Evolutionary conservation across 2,329 filamentous ascomycete species (phyloP), one percentile per base, ranked within the genome.

Genomic region (Capronia epimyces): DNA sequence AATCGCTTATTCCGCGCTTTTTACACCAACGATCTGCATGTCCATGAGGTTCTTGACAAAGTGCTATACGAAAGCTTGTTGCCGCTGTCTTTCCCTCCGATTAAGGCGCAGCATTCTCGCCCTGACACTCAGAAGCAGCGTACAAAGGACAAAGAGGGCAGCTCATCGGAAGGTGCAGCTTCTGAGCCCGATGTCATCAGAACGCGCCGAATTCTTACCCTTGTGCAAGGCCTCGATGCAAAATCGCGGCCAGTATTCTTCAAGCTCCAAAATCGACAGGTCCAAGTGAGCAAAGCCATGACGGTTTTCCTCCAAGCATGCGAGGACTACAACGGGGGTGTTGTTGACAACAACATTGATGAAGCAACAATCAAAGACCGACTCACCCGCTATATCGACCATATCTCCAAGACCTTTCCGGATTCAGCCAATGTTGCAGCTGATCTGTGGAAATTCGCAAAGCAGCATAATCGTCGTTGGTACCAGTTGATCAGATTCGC

Each of bases 401-500:
- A 84, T 64, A 73, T 95, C 36, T 78, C 83, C 3, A 81, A 82
- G 56, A 84, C 84, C 49, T 81, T 95, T 46, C 87, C 90, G 0
- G 91, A 98, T 60, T 71, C 82, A 0, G 66, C 79, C 46, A 82
- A 85, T 59, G 84, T 87, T 15, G 80, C 79, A 27, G 79, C 82
- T 13, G 89, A 97, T 67, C 73, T 98, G 10, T 84, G 87, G 71
- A 94, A 87, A 62, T 97, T 96, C 65, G 89, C 89, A 31, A 95
- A 91, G 67, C 77, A 84, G 60, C 88, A 97, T 63, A 90, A 98
- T 65, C 84, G 91, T 45, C 84, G 93, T 49, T 86, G 81, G 62
- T 97, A 96, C 67, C 86, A 94, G 63, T 80, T 98, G 18, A 82
- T 96, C 59, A 84, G 86, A 50, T 96, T 90, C 66, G 83, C 89